Evolutionary conservation across 2,329 filamentous ascomycete species (phyloP).

Genomic region (Ustulina deusta): DNA sequence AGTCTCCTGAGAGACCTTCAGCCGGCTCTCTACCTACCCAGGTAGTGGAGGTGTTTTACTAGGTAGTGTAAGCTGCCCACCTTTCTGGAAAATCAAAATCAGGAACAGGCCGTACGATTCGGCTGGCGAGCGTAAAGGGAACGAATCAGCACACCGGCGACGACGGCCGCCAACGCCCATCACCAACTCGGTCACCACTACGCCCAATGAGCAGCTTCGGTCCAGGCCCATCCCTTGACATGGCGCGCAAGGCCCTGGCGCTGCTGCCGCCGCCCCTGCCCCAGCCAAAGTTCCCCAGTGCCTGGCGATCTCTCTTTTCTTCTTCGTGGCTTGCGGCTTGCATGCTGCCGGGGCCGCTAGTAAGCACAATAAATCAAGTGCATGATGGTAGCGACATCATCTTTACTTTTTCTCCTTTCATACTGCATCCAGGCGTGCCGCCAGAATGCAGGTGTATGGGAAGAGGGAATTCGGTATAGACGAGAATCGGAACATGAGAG

Average conservation of each 20-base stretch:
- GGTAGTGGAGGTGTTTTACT: no score
- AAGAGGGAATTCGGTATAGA: slow-evolving; percentile 9
- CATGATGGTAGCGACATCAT: neutral
- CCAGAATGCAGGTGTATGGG: neutral
- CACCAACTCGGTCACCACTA: slow-evolving; percentile 13
- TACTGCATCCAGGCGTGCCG: slow-evolving; percentile 16
- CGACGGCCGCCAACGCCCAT: slow-evolving; percentile 16
- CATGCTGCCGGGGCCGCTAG: slow-evolving; percentile 13
- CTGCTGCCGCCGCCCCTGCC: neutral
- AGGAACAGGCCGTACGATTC: slow-evolving; percentile 18
- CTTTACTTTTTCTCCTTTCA: neutral
- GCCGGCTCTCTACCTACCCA: no score
- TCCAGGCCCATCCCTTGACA: slow-evolving; percentile 14
- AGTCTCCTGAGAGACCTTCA: no score
- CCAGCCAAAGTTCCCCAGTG: slow-evolving; percentile 12
- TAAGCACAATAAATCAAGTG: slow-evolving; percentile 17
- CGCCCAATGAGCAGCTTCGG: slow-evolving; percentile 13
- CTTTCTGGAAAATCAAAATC: neutral
- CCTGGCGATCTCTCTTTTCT: slow-evolving; percentile 34
- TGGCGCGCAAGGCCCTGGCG: slow-evolving; percentile 12
- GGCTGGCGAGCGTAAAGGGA: slow-evolving; percentile 16
- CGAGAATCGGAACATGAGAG: slow-evolving; percentile 3
- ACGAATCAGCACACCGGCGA: slow-evolving; percentile 23
- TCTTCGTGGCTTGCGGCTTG: slow-evolving; percentile 30
- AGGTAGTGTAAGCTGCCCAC: no score